Base-by-base conservation (phyloP, 2,329 filamentous ascomycete species). In the Sclerotinia nivalis region DNA sequence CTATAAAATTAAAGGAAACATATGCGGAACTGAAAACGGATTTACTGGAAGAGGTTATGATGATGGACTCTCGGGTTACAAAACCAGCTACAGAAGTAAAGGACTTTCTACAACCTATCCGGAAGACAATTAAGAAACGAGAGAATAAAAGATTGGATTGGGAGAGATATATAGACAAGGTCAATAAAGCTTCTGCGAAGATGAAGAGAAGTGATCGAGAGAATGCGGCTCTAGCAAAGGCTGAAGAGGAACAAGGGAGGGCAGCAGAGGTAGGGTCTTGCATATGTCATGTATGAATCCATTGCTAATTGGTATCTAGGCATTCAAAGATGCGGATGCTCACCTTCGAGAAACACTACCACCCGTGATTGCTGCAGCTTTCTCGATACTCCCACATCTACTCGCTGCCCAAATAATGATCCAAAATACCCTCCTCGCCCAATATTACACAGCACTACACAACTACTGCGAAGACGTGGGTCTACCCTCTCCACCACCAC, bases 101-200 rank as follows among this genome's bases (percentile, higher is more conserved):
- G 75, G 87, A 90, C 66, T 87, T 82, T 68, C 84, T 95, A 71
- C 87, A 89, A 73, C 89, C 91, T 2, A 84, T 96, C 78, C 89
- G 91, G 76, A 96, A 93, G 81, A 90, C 89, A 1, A 92, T 96
- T 77, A 96, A 95, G 81, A 93, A 93, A 80, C 84, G 93, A 60
- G 92, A 96, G 77, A 91, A 94, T 76, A 92, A 89, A 80, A 90
- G 93, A 67, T 79, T 94, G 71, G 93, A 96, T 78, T 96, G 89
- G 77, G 93, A 97, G 80, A 88, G 91, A 74, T 89, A 89, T 74
- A 89, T 92, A 79, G 87, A 89, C 74, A 88, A 89, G 72, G 88
- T 89, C 49, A 89, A 91, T 76, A 88, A 87, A 75, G 85, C 89
- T 54, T 84, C 88, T 74, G 89, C 89, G 78, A 96, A 96, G 79